Conservation (phyloP, 106 monocot species). For the Narthecium ossifragum region DNA sequence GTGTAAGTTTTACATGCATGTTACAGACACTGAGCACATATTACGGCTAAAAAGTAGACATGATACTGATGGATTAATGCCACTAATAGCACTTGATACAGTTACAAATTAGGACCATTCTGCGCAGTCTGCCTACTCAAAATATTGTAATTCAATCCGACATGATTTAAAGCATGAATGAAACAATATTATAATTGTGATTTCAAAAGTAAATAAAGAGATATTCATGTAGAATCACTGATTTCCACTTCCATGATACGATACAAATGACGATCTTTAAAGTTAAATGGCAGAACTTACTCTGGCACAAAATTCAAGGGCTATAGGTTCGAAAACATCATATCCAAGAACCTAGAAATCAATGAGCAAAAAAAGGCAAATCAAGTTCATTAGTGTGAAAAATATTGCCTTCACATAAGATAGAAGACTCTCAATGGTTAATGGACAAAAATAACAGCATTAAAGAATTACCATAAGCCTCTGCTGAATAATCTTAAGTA, state of each 20-base stretch:
- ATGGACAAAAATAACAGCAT: neutral
- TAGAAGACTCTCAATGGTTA: too few species aligned
- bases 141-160: neutral
- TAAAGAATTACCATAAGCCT: slow-evolving; percentile 72
- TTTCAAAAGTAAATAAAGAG: neutral
- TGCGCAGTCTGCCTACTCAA: neutral
- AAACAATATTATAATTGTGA: neutral
- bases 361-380: neutral
- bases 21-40: too few species aligned
- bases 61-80: too few species aligned
- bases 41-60: too few species aligned
- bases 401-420: too few species aligned
- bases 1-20: too few species aligned
- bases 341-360: slow-evolving; percentile 57
- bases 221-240: too few species aligned
- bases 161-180: neutral
- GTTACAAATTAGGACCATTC: too few species aligned
- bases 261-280: neutral
- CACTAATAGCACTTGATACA: too few species aligned
- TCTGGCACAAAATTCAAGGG: slow-evolving; percentile 90
- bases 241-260: neutral
- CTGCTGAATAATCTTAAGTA: slow-evolving; percentile 72
- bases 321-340: slow-evolving; percentile 64
- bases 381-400: neutral
- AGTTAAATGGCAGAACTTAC: slow-evolving; percentile 38